Percentiles rank a stretch among this genome's conserved stretches.
Evolutionary conservation across 2,329 filamentous ascomycete genomes (phyloP).

Genomic region (Chrysoporthe austroafricana): DNA sequence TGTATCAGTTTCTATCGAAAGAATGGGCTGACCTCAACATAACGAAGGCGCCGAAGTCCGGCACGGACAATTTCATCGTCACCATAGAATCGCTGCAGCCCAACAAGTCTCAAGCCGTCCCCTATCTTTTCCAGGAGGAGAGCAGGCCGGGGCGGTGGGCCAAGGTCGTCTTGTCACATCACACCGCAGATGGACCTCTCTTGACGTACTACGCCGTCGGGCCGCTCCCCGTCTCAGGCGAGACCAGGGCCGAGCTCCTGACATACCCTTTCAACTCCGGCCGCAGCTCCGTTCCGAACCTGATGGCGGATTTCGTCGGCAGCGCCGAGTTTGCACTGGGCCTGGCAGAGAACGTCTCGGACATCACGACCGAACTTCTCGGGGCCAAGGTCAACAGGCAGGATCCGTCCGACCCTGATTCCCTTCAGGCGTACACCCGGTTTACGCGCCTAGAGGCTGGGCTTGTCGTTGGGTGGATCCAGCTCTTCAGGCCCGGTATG

Average conservation of each 20-base stretch:
- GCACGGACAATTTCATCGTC: conserved; percentile 51
- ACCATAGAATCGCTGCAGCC: conserved; percentile 51
- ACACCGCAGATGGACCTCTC: conserved; percentile 46
- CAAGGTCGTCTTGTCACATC: conserved; percentile 50
- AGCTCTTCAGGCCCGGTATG: conserved; percentile 46
- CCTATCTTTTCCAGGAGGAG: conserved; percentile 46
- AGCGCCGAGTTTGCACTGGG: conserved; percentile 40
- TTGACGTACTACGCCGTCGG: conserved; percentile 55
- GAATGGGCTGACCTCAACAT: conserved; percentile 49
- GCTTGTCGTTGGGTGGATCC: conserved; percentile 43
- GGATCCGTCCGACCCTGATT: conserved; percentile 38
- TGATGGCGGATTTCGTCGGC: conserved; percentile 40
- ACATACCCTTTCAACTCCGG: conserved; percentile 50
- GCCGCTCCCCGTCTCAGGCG: conserved; percentile 47
- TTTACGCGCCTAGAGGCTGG: conserved; percentile 44
- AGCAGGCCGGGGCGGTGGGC: conserved; percentile 47
- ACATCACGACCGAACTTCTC: conserved; percentile 48
- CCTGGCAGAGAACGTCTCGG: conserved; percentile 38
- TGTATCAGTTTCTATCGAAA: conserved; percentile 47
- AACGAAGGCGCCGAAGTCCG: conserved; percentile 41
- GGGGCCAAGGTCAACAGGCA: conserved; percentile 39
- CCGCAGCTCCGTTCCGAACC: conserved; percentile 42
- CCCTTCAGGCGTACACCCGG: conserved; percentile 41
- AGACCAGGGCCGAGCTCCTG: conserved; percentile 44
- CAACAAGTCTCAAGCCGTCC: conserved; percentile 52